These are phyloP conservation scores for Naegleria gruberi DNA, from an alignment of 208 protist species.

Conservation along the genomic window DNA sequence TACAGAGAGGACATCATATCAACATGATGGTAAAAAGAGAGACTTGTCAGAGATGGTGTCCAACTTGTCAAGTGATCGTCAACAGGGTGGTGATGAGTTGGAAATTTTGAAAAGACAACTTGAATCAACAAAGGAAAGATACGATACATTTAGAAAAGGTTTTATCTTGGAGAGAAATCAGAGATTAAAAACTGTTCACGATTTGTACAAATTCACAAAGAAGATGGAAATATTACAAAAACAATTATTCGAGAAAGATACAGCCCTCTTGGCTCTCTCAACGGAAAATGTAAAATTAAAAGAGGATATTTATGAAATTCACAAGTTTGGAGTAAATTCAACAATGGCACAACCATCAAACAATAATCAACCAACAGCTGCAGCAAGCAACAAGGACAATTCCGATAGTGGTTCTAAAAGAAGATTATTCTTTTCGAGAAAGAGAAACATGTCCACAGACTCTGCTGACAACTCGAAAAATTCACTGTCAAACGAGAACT, in stretches of 20 bases:
- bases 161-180: neutral
- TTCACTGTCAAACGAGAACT: neutral
- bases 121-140: neutral
- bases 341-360: neutral
- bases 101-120: neutral
- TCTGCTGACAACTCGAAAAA: neutral
- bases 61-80: no score
- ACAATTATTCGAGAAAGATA: slow-evolving; percentile 4
- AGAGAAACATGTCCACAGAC: neutral
- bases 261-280: neutral
- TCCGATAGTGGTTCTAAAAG: neutral
- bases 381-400: neutral
- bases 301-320: neutral
- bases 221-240: slow-evolving; percentile 1
- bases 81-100: neutral
- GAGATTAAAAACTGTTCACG: neutral
- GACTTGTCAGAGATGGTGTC: no score
- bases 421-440: neutral
- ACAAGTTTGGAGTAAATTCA: neutral
- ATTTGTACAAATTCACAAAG: neutral
- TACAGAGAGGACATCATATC: neutral
- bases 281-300: neutral
- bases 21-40: no score
- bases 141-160: neutral
- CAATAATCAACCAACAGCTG: neutral